Base-by-base conservation (phyloP, 2,329 filamentous ascomycete genomes). In the Microdochium paspali region DNA sequence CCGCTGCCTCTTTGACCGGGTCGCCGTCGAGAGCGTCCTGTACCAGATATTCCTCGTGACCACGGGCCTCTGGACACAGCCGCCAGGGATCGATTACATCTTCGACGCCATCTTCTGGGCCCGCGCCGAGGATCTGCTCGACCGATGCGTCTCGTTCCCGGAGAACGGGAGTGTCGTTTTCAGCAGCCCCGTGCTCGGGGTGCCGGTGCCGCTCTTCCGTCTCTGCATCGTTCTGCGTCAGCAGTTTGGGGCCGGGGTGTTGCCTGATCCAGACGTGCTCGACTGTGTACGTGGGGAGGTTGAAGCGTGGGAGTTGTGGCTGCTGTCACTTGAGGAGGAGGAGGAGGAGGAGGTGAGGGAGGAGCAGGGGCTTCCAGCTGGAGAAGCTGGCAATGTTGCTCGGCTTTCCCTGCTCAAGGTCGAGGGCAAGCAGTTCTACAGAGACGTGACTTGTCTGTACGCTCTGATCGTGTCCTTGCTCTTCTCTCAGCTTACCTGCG, bases 1-100 rank as follows among this genome's bases (percentile, higher is more conserved):
- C 6, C 31, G 47, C 9, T 45, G 45, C 5, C 25, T 57, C 0
- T 58, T 58, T 2, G 57, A 58, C 44, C 49, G 49, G 3, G 42
- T 58, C 9, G 53, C 55, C 6, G 44, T 56, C 3, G 56, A 59
- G 43, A 59, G 57, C 24, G 52, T 59, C 9, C 21, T 59, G 1
- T 58, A 55, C 24, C 57, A 57, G 10, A 55, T 52, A 10, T 59
- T 59, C 24, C 39, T 54, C 1, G 44, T 51, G 0, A 49, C 47
- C 1, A 54, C 56, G 1, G 55, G 56, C 2, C 43, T 58, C 1
- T 59, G 56, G 57, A 47, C 55, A 1, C 53, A 58, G 13, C 24
- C 45, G 2, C 21, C 6, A 3, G 39, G 32, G 18, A 4, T 21
- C 0, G 49, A 50, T 2, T 47, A 51, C 20, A 31, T 49, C 10